Base-by-base conservation (phyloP, 2,329 filamentous ascomycete species). In the Pestalotiopsis sp. region DNA sequence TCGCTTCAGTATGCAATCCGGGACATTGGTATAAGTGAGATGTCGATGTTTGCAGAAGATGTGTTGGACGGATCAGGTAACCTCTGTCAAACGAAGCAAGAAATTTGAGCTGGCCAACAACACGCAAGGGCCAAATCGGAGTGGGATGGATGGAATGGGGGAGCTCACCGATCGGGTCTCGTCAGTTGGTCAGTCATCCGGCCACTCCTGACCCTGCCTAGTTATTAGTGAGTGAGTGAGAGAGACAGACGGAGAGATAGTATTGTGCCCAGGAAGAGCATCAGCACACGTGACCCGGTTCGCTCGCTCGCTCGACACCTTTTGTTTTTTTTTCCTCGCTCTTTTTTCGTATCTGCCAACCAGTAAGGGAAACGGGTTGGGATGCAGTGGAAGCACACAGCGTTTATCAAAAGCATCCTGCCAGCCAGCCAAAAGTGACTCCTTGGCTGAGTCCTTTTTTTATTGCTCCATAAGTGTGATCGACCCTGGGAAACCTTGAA, bases 221-320 rank as follows among this genome's bases (percentile, higher is more conserved):
- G 44, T 48, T 48, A n/a, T 20, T 52, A 52, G 44, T 22, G 17
- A 52, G 20, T 52, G 17, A 52, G 44, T 52, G 17, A 52, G 20
- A 9, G 44, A 52, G 44, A 52, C 20, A 20, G 17, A 52, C 14
- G 17, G 20, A 52, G 17, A 52, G 44, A 14, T n/a, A 7, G 17
- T 52, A n/a, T 52, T 52, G 44, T 52, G 17, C 44, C 44, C 44
- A 10, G 20, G 44, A 20, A n/a, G 13, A 52, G 17, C 44, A 52
- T 52, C 17, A 52, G 44, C 44, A 52, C 60, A 63, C 60, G 60
- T 63, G 60, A 63, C 60, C 60, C 9, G 26, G 26, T 26, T 35
- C 24, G 22, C n/a, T 35, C 59, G 26, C 24, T 35, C 24, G 22
- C n/a, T 61, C n/a, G 39, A 63, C 48, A 52, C 60, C 48, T 52